phyloP scores from a whole-genome alignment of 2,329 filamentous ascomycete genomes.

The Talaromyces piceae region DNA sequence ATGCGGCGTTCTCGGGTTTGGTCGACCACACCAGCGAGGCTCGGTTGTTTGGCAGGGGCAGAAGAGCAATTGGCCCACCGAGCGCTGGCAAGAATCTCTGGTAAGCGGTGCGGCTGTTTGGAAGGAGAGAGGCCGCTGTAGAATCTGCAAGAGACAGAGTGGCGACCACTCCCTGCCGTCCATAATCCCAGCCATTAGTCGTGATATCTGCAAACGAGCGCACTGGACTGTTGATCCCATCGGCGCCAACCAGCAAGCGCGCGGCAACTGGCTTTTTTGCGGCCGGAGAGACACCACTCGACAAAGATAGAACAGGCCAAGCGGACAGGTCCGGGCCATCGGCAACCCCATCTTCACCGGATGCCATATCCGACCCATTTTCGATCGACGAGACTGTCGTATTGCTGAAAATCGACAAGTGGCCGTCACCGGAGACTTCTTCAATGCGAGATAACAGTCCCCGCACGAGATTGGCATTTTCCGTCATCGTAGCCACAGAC shows the following conservation, averaged over 20 bases:
- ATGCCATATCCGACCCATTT: slow-evolving; percentile 49
- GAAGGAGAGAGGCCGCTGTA: slow-evolving; percentile 20
- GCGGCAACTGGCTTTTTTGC: slow-evolving; percentile 58
- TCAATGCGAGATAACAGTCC: slow-evolving; percentile 66
- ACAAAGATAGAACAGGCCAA: slow-evolving; percentile 78
- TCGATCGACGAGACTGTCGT: slow-evolving; percentile 73
- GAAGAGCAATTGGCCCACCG: slow-evolving; percentile 75
- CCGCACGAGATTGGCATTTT: slow-evolving; percentile 83
- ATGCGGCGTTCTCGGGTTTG: slow-evolving; percentile 67
- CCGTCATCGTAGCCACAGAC: slow-evolving; percentile 91
- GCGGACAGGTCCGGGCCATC: slow-evolving; percentile 68
- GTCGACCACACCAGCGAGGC: slow-evolving; percentile 94
- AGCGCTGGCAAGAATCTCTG: slow-evolving; percentile 84
- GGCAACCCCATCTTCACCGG: slow-evolving; percentile 39
- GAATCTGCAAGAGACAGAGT: slow-evolving; percentile 62
- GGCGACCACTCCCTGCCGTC: slow-evolving; percentile 82
- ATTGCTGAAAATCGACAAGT: slow-evolving; percentile 59
- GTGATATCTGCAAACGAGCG: slow-evolving; percentile 80
- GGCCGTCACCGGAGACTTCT: slow-evolving; percentile 42
- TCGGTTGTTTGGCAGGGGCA: slow-evolving; percentile 76
- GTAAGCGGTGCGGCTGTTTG: slow-evolving; percentile 66
- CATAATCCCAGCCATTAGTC: slow-evolving; percentile 88
- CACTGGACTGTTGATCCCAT: slow-evolving; percentile 91
- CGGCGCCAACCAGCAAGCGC: slow-evolving; percentile 81
- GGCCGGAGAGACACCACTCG: slow-evolving; percentile 38